Base-by-base conservation (phyloP, 331 rosid species). In the Pyrus hybrid region DNA sequence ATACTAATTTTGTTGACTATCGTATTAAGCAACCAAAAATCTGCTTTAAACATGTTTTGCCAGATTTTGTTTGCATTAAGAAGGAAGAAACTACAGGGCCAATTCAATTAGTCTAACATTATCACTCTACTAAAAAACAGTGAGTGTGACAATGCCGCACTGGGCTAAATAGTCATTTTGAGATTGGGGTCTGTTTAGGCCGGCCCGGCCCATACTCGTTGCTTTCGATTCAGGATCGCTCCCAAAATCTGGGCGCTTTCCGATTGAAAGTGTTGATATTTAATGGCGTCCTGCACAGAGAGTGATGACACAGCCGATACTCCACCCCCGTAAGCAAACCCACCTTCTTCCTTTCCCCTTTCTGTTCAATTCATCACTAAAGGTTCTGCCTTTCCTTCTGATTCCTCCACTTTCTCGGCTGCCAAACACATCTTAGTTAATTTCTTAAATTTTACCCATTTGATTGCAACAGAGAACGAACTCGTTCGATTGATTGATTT, bases 271-370 rank as follows among this genome's bases (percentile, higher is more conserved):
- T 16, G n/a, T 62, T 62, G 35, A 62, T 8, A 16, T 70, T 62
- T 68, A 32, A 87, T 87, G 91, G 88, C 84, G 13, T 87, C 88
- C n/a, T 54, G 79, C 64, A 80, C 81, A 18, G 88, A 82, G 30
- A 83, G 76, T 21, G 91, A 87, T 20, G 88, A 84, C 57, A 68
- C 63, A 9, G 58, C 76, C 21, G 86, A 79, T 67, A 32, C 77
- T 37, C 77, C 88, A n/a, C 67, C 80, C 49, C 79, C 81, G 87
- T 87, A 75, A 80, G 82, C 66, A 63, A 74, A 26, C 62, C 35
- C 61, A 47, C 3, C 63, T 69, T 71, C 56, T 51, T 53, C 28
- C 77, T 43, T 30, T 28, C 6, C n/a, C n/a, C n/a, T 26, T 28
- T 64, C 20, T 1, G 11, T 13, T 61, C 66, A 62, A 26, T 62